phyloP scores from a whole-genome alignment of 805 yeast genomes.

The Kuraishia piskuri region DNA sequence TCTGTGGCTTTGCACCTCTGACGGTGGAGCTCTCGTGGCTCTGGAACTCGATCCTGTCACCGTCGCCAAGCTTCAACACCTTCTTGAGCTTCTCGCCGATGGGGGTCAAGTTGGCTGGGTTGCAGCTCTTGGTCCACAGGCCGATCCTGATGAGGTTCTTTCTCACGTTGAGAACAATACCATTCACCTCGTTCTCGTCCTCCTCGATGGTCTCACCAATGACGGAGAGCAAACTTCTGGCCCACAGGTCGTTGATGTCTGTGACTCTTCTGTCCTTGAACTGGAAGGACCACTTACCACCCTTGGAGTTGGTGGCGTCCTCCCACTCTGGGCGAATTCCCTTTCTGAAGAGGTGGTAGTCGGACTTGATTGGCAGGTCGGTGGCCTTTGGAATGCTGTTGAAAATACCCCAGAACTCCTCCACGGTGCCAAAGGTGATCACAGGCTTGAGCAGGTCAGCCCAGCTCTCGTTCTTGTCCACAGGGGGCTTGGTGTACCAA shows the following conservation, averaged over 20 bases:
- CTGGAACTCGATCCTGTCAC: conserved; percentile 73
- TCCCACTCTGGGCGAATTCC: conserved; percentile 99
- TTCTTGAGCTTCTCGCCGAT: conserved; percentile 85
- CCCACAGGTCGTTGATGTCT: conserved; percentile 86
- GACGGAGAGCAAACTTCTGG: conserved; percentile 76
- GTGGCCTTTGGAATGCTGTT: conserved; percentile 88
- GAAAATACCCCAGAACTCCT: conserved; percentile 97
- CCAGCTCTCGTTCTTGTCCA: conserved; percentile 78
- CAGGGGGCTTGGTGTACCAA: conserved; percentile 95
- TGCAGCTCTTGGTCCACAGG: conserved; percentile 85
- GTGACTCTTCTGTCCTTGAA: conserved; percentile 50
- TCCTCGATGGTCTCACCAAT: conserved; percentile 93
- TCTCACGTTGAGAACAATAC: conserved; percentile 87
- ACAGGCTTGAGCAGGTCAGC: conserved; percentile 87
- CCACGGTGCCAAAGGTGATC: conserved; percentile 87
- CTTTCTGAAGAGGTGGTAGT: conserved; percentile 90
- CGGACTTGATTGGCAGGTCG: conserved; percentile 86
- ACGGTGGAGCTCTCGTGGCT: conserved; percentile 44
- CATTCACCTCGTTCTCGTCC: conserved; percentile 81
- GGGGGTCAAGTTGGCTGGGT: conserved; percentile 51
- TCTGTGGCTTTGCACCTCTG: not conserved
- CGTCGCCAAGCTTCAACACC: conserved; percentile 67
- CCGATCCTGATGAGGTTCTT: conserved; percentile 76
- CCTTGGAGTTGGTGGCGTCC: conserved; percentile 75
- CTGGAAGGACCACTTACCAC: conserved; percentile 91